Base-by-base conservation (phyloP, 306 rosid genomes). In the Betula pendula region DNA sequence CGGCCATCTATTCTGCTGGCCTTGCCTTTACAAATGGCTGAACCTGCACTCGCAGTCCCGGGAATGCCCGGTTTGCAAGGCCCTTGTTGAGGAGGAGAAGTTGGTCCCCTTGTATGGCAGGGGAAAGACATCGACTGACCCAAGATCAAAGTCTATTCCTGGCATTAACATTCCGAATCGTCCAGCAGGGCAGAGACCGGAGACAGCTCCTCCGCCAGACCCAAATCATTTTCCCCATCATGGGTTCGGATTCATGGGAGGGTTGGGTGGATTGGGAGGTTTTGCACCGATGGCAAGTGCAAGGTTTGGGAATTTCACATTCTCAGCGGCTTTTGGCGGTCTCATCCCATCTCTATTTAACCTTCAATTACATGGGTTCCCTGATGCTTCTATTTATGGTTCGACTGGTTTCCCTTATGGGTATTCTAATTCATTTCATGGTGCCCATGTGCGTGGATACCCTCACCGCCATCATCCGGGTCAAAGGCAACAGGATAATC, bases 1-100 rank as follows among this genome's bases (percentile, higher is more conserved):
- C n/a, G 97, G 97, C 59, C 97, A 92, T 83, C 96, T 92, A 48
- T 92, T 88, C 76, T 92, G 97, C 79, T 92, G 97, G 97, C 93
- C 97, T 1, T 92, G 97, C 79, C 97, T 92, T 67, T 92, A 90
- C 87, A 90, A 88, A 69, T 92, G 97, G 97, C 92, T 92, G 74
- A 87, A 90, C 74, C 73, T 87, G 81, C 97, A 90, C 78, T 90
- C 97, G 9, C 90, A 87, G 25, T 87, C 96, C 24, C 87, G 76
- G 67, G 96, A 88, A 77, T 92, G 97, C 79, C 97, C 96, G 0
- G 96, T 92, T 66, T 92, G 97, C 81, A 92, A 92, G 85, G 97
- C 97, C 72, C 58, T 90, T n/a, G 27, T 92, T 19, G 91, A 90
- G 88, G 93, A 92, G 81, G 92, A 90, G 77, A 92, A 81, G 81